phyloP scores from a whole-genome alignment of 495 filamentous ascomycete genomes.

The Coniosporium apollinis region DNA sequence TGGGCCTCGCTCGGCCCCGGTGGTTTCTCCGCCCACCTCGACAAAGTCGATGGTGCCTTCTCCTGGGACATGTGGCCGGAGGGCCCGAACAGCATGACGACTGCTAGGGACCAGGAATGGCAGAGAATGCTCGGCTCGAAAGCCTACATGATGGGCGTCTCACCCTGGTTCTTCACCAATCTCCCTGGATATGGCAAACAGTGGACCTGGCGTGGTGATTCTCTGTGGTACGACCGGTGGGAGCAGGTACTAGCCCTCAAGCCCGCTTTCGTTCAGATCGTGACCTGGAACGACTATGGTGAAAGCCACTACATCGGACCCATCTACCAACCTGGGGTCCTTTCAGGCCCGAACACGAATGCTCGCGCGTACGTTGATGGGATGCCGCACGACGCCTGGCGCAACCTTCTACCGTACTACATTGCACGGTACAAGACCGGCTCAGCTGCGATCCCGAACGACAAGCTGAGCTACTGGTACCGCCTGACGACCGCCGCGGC shows the following conservation, averaged over 20 bases:
- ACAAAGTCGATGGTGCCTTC: constrained; percentile 43
- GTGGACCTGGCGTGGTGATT: constrained; percentile 56
- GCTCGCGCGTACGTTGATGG: constrained; percentile 32
- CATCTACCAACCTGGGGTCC: constrained; percentile 27
- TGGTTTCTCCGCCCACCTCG: constrained; percentile 28
- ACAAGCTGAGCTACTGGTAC: constrained; percentile 49
- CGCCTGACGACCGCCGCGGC: constrained; percentile 27
- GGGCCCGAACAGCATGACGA: constrained; percentile 35
- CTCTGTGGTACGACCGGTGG: constrained; percentile 63
- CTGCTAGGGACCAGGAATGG: constrained; percentile 37
- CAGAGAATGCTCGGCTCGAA: constrained; percentile 33
- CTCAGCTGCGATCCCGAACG: constrained; percentile 21
- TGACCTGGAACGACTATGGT: constrained; percentile 60
- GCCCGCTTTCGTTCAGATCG: constrained; percentile 44
- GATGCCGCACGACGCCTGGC: constrained; percentile 39
- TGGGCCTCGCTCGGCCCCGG: constrained; percentile 33
- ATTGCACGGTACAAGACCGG: constrained; percentile 26
- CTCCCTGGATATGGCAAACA: constrained; percentile 54
- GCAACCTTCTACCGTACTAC: constrained; percentile 41
- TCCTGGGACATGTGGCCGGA: constrained; percentile 64
- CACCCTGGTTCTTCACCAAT: constrained; percentile 62
- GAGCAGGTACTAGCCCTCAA: constrained; percentile 43
- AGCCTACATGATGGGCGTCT: constrained; percentile 65
- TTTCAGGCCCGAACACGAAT: constrained; percentile 19
- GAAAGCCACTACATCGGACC: constrained; percentile 61